Conservation (phyloP, 257 asterid species). For the Handroanthus guayacan region DNA sequence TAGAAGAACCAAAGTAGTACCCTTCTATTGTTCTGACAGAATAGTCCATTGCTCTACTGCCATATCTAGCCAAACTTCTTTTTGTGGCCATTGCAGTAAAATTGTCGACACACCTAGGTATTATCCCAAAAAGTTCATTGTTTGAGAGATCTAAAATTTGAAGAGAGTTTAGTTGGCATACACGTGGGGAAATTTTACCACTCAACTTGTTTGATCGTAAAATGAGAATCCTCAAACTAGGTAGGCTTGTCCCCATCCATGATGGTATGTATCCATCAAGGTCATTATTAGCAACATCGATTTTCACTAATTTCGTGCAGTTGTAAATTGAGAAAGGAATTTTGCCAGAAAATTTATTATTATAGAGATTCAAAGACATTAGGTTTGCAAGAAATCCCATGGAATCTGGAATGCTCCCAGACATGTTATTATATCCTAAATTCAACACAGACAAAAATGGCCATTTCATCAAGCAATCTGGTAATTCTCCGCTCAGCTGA, state of each 20-base stretch:
- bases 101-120: constrained; percentile 42
- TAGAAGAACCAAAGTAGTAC: not conserved
- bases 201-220: constrained; percentile 46
- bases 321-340: constrained; percentile 40
- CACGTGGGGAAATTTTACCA: constrained; percentile 35
- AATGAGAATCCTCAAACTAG: constrained; percentile 31
- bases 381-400: constrained; percentile 34
- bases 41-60: no score
- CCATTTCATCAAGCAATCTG: constrained; percentile 51
- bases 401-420: constrained; percentile 47
- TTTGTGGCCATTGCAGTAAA: constrained; percentile 43
- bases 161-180: constrained; percentile 38
- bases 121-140: constrained; percentile 37
- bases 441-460: constrained; percentile 19
- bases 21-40: no score
- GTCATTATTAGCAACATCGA: constrained; percentile 41
- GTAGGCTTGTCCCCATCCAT: constrained; percentile 39
- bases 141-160: constrained; percentile 49
- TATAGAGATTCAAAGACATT: constrained; percentile 32
- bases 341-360: constrained; percentile 37
- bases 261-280: constrained; percentile 41
- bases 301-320: constrained; percentile 29
- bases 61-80: not conserved
- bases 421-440: constrained; percentile 42
- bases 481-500: constrained; percentile 38